Base-by-base conservation (phyloP, 1,139 yeast species). In the Sugiyamaella xylanicola region DNA sequence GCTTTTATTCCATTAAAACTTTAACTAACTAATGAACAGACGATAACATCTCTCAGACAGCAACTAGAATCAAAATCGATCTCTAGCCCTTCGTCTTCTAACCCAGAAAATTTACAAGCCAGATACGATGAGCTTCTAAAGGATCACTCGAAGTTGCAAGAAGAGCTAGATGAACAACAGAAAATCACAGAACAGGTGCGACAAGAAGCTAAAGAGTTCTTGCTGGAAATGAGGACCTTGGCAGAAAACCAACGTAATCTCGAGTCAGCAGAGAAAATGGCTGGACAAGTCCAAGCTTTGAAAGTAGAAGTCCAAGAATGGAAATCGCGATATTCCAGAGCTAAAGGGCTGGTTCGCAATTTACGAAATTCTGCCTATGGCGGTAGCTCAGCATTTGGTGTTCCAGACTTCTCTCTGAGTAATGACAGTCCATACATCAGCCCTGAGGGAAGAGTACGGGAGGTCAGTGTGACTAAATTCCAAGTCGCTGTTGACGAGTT, bases 161-260 rank as follows among this genome's bases (percentile, higher is more conserved):
- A 54, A 40, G 73, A 73, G 56, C 61, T 74, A 13, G 67, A 63
- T 35, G 67, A 66, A 48, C 77, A 74, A 59, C 74, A 71, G 44
- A 59, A 59, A 32, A 65, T 74, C 11, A 74, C 77, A 0, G 75
- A 73, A 22, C 73, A 73, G 57, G 77, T 75, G 20, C 68, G 76
- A n/a, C 60, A 65, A 3, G 78, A 76, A 58, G 78, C 78, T 1
- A 64, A 70, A 7, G 68, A 63, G n/a, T 72, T 74, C 56, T 62
- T 76, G 42, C 63, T 62, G 15, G 78, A 76, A 55, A 74, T 76
- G 77, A 63, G 74, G 21, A 61, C 66, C 0, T 66, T 75, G 39
- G 71, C 77, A 2, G 69, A 68, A 50, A 61, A 62, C 41, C 72
- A 70, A 25, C 41, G 51, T 16, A 42, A 51, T 11, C 9, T 57